Evolutionary conservation across 2,329 filamentous ascomycete species (phyloP).

Genomic region (Fusarium sp.): DNA sequence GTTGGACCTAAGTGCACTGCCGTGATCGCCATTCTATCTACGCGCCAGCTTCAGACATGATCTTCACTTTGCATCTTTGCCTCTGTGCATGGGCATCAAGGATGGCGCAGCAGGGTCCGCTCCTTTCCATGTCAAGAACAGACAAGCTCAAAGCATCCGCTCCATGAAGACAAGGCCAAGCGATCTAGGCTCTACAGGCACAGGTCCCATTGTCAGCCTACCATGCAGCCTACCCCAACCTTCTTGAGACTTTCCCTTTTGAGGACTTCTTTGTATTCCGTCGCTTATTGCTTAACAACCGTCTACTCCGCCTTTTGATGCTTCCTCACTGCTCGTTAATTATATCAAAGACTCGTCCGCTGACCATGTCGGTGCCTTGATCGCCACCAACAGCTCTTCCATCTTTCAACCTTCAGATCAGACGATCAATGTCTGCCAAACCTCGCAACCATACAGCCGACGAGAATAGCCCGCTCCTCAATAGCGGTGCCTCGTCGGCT

Average conservation of each 20-base stretch:
- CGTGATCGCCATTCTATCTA: not conserved
- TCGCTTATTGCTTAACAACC: constrained; percentile 9
- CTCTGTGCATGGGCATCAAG: not conserved
- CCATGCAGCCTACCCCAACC: constrained; percentile 12
- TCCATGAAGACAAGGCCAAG: constrained; percentile 22
- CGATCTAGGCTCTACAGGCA: constrained; percentile 13
- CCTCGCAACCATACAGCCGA: constrained; percentile 36
- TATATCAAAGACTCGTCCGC: constrained; percentile 17
- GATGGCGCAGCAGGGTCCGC: constrained; percentile 29
- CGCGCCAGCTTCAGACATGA: constrained; percentile 4
- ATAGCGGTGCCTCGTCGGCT: constrained; percentile 45
- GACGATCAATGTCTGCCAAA: constrained; percentile 48
- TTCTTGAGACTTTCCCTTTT: constrained; percentile 16
- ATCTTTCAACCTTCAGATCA: constrained; percentile 36
- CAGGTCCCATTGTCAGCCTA: constrained; percentile 26
- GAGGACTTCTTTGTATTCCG: constrained; percentile 1
- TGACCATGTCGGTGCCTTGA: constrained; percentile 45
- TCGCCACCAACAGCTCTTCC: constrained; percentile 38
- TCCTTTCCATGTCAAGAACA: constrained; percentile 3
- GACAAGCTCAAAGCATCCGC: constrained; percentile 24
- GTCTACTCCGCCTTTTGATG: constrained; percentile 8
- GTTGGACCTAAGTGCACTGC: not conserved
- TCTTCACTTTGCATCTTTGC: not conserved
- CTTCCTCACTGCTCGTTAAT: not conserved
- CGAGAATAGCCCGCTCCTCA: constrained; percentile 57